A percentile compares a stretch with the other conserved stretches of the same genome.
phyloP scores from a whole-genome alignment of 306 rosid genomes.

The Dryas octopetala region DNA sequence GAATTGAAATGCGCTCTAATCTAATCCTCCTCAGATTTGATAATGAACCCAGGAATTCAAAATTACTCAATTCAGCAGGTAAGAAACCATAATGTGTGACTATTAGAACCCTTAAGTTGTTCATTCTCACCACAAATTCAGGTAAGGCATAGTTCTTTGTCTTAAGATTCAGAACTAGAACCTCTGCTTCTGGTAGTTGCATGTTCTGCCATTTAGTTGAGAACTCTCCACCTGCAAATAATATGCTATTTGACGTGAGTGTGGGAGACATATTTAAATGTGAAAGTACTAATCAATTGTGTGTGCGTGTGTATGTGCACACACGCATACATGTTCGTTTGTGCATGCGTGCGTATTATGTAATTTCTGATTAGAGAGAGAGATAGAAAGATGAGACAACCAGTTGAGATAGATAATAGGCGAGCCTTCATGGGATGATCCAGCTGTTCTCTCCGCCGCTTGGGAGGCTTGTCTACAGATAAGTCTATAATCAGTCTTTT shows the following conservation, averaged over 20 bases:
- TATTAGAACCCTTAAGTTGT: constrained; percentile 22
- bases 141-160: constrained; percentile 46
- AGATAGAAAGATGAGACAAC: constrained; percentile 23
- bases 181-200: constrained; percentile 43
- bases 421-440: constrained; percentile 35
- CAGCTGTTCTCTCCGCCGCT: constrained; percentile 45
- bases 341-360: not conserved
- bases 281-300: not conserved
- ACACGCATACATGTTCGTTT: not conserved
- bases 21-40: constrained; percentile 41
- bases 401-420: constrained; percentile 53
- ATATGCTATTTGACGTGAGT: not conserved
- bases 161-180: constrained; percentile 49
- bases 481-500: constrained; percentile 39
- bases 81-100: constrained; percentile 35
- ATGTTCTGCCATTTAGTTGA: constrained; percentile 44
- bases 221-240: constrained; percentile 51
- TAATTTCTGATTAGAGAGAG: not conserved
- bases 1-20: constrained; percentile 49
- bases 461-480: constrained; percentile 39
- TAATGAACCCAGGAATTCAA: constrained; percentile 31
- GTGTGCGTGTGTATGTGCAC: too few species aligned
- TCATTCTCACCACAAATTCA: constrained; percentile 19
- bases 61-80: constrained; percentile 39
- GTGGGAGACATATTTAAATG: too few species aligned